Evolutionary conservation across 169 alveolate genomes (phyloP), one percentile per base, ranked within the genome.

Genomic region (Plasmodium gaboni): DNA sequence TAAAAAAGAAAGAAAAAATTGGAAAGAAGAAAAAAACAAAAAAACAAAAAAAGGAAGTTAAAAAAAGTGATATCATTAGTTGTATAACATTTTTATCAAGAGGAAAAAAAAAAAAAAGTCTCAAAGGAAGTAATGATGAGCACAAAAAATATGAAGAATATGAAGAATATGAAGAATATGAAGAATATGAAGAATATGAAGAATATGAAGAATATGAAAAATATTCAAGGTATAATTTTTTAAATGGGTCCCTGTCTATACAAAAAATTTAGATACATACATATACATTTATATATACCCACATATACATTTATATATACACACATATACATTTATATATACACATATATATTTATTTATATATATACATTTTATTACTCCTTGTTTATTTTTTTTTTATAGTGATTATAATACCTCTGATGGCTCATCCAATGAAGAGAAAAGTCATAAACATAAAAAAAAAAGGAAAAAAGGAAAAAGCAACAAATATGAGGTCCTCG

Each of bases 11-110:
- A 60, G 26, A 60, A 15, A 60, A 15, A n/a, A 60, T 60, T 60
- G 69, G 26, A 19, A 60, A 60, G 3, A 60, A 60, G 44, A 72
- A 72, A 53, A 53, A 44, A 51, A 60, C 48, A 53, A 72, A 51
- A 32, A 15, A 22, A 60, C 38, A 60, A 60, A 5, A 15, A 9
- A 60, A 60, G 26, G 42, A 60, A 19, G 42, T 17, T 32, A 72
- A 72, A 55, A 26, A 42, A 72, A 72, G 51, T 51, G 85, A 72
- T 59, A 72, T 72, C 15, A 67, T 72, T 19, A 72, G 85, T 38
- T 72, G 85, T 28, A 72, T 72, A 51, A 55, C 85, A 12, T 72
- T 48, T 53, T 26, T 72, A 44, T 38, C 85, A 13, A 72, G 44
- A 60, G 85, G 32, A 6, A 51, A 72, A 55, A 70, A 70, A 12